These are phyloP conservation scores for Citrus mangshanensis DNA, from an alignment of 345 rosid species.

Conservation along the genomic window DNA sequence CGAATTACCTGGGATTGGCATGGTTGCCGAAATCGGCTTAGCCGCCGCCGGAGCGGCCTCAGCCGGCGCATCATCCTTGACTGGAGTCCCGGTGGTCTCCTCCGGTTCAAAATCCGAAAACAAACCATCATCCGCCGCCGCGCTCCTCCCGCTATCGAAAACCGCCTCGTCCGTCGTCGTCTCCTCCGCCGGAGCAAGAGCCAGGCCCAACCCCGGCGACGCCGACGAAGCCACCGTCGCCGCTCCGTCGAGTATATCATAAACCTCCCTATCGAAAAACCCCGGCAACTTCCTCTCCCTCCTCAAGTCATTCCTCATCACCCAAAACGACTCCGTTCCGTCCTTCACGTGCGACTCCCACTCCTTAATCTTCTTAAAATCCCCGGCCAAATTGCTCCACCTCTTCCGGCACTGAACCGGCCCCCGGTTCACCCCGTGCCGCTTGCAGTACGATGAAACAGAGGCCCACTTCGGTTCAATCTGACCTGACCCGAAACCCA, in stretches of 20 bases:
- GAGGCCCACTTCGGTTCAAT: constrained; percentile 95
- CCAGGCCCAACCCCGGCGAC: constrained; percentile 34
- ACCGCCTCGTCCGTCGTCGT: constrained; percentile 32
- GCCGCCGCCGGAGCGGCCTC: constrained; percentile 3
- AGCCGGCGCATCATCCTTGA: constrained; percentile 27
- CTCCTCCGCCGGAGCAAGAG: constrained; percentile 31
- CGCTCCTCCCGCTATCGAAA: constrained; percentile 67
- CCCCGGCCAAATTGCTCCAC: constrained; percentile 98
- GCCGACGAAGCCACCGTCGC: constrained; percentile 16
- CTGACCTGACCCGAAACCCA: constrained; percentile 66
- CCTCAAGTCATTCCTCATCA: constrained; percentile 85
- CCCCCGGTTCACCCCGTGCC: constrained; percentile 92
- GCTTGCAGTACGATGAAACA: constrained; percentile 79
- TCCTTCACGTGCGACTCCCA: constrained; percentile 75
- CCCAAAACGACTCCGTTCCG: constrained; percentile 89
- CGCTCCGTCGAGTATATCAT: constrained; percentile 73
- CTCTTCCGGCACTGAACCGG: constrained; percentile 99
- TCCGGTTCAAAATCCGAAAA: constrained; percentile 74
- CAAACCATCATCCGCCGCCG: constrained; percentile 64
- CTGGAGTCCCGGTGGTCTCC: constrained; percentile 43
- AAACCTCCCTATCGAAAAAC: constrained; percentile 89
- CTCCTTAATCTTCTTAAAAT: constrained; percentile 89
- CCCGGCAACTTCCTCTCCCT: constrained; percentile 90
- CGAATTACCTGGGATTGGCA: constrained; percentile 45
- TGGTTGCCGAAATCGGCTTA: constrained; percentile 28